Evolutionary conservation across 2,329 filamentous ascomycete genomes (phyloP).

Genomic region (Fusarium tupiense): DNA sequence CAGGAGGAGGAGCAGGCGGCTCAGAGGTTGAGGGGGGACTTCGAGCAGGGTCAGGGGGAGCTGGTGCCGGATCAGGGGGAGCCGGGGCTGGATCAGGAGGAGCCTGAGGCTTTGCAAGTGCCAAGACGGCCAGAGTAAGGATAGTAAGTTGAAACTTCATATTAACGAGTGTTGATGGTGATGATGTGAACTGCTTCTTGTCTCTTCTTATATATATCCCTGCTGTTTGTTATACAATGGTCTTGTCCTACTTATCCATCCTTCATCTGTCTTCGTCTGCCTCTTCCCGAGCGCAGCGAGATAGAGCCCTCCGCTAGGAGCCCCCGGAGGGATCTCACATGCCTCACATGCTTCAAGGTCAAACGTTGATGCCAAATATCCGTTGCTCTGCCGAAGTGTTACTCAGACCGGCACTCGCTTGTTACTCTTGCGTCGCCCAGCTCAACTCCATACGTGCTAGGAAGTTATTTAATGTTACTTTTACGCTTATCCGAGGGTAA

Average conservation of each 20-base stretch:
- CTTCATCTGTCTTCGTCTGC: neutral
- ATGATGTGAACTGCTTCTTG: neutral
- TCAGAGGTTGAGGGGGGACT: conserved; percentile 11
- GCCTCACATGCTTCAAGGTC: too few relatives aligned
- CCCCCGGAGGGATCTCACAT: too few relatives aligned
- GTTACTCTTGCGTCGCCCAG: neutral
- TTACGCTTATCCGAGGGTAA: neutral
- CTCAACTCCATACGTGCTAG: neutral
- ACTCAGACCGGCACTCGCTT: neutral
- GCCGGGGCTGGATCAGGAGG: conserved; percentile 29
- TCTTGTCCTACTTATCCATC: neutral
- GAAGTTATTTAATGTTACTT: neutral
- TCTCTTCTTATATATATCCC: neutral
- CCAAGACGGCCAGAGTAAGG: conserved; percentile 36
- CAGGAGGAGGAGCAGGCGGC: neutral
- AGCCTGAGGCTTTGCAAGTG: conserved; percentile 39
- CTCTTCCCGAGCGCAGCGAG: too few relatives aligned
- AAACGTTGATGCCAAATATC: neutral
- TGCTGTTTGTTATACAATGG: neutral
- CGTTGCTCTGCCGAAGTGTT: neutral
- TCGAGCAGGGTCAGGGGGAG: conserved; percentile 5
- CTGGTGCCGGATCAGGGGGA: conserved; percentile 23
- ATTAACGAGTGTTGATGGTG: conserved; percentile 7
- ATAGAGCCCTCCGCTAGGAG: too few relatives aligned
- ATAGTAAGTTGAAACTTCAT: conserved; percentile 44